These are phyloP conservation scores for Erysimum cheiranthoides DNA, from an alignment of 345 rosid genomes.

Conservation along the genomic window DNA sequence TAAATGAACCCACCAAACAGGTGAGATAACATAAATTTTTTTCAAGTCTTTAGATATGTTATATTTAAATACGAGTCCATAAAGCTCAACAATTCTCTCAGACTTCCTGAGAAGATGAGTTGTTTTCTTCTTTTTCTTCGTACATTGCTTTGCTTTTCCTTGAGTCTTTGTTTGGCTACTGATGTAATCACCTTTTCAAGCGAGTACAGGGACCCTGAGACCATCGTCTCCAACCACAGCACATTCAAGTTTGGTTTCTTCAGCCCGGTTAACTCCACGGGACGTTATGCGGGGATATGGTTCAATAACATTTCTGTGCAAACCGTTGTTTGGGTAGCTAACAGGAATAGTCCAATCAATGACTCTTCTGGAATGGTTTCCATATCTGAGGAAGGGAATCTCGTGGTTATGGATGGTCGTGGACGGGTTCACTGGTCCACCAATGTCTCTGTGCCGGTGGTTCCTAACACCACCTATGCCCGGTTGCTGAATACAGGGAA, in stretches of 20 bases:
- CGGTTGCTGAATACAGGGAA: conserved; percentile 55
- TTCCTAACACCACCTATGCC: conserved; percentile 40
- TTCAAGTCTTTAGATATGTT: neutral
- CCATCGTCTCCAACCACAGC: conserved; percentile 38
- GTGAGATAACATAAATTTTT: neutral
- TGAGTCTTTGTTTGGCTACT: conserved; percentile 24
- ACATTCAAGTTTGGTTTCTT: conserved; percentile 61
- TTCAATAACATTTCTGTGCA: conserved; percentile 31
- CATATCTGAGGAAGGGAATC: conserved; percentile 55
- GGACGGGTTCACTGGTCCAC: conserved; percentile 59
- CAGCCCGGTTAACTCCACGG: conserved; percentile 47
- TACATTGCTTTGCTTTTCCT: conserved; percentile 27
- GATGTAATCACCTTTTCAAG: conserved; percentile 42
- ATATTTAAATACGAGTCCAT: conserved; percentile 12
- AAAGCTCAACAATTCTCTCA: conserved; percentile 1
- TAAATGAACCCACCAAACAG: neutral
- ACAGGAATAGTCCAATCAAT: conserved; percentile 50
- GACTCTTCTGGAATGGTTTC: conserved; percentile 51
- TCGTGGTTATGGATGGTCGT: conserved; percentile 52
- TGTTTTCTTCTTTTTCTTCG: conserved; percentile 17
- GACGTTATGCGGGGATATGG: conserved; percentile 62
- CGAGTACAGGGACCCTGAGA: conserved; percentile 44
- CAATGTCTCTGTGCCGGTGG: conserved; percentile 31
- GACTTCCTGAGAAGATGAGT: neutral
- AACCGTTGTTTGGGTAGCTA: conserved; percentile 57